A percentile compares a stretch with the other conserved stretches of the same genome.
Evolutionary conservation across 169 alveolate genomes (phyloP).

Genomic region (Plasmodium relictum): DNA sequence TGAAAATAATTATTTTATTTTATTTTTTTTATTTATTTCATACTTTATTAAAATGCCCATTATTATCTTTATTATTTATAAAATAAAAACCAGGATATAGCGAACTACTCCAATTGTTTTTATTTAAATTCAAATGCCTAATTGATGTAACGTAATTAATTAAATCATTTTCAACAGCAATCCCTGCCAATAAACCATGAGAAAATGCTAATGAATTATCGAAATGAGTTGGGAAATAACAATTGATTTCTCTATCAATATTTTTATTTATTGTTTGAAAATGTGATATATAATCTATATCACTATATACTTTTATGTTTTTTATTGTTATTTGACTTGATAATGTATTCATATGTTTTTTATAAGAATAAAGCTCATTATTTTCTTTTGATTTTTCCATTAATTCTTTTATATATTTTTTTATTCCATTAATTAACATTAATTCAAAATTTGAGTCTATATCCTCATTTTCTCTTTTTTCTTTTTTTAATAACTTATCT

Average conservation of each 20-base stretch:
- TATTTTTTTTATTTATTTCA: not conserved
- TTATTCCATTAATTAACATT: constrained; percentile 23
- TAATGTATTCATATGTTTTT: constrained; percentile 33
- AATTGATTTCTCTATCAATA: constrained; percentile 41
- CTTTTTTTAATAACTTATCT: constrained; percentile 40
- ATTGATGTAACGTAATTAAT: constrained; percentile 62
- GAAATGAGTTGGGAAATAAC: constrained; percentile 46
- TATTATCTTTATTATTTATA: constrained; percentile 19
- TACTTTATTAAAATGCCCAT: constrained; percentile 13
- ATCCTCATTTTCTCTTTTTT: constrained; percentile 45
- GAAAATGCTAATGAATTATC: constrained; percentile 68
- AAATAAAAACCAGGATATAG: constrained; percentile 56
- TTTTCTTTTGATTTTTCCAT: constrained; percentile 26
- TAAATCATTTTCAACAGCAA: constrained; percentile 57
- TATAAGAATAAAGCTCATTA: constrained; percentile 24
- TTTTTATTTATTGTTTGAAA: constrained; percentile 32
- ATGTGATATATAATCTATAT: constrained; percentile 35
- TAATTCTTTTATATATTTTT: constrained; percentile 37
- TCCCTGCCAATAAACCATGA: constrained; percentile 57
- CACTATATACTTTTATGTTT: constrained; percentile 28
- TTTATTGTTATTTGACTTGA: constrained; percentile 10
- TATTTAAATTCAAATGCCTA: constrained; percentile 46
- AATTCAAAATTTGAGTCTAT: constrained; percentile 39
- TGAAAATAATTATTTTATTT: not conserved
- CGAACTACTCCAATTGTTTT: constrained; percentile 54